Evolutionary conservation across 2,329 filamentous ascomycete species (phyloP).

Genomic region (Clarireedia paspali): DNA sequence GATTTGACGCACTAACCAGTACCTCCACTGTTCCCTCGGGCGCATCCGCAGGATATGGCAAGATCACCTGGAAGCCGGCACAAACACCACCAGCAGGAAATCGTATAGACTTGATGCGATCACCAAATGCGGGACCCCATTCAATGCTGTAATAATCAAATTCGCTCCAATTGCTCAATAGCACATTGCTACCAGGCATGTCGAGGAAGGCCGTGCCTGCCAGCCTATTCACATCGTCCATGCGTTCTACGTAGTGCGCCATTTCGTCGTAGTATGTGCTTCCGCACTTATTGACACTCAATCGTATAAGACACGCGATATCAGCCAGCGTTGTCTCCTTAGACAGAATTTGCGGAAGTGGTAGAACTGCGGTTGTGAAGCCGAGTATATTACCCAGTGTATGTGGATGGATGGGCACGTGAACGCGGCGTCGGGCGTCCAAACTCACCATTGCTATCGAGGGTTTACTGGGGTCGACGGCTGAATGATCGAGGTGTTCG

Average conservation of each 20-base stretch:
- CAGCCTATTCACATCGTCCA: background rate
- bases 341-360: background rate
- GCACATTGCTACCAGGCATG: background rate
- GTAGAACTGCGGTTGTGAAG: background rate
- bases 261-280: background rate
- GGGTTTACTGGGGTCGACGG: background rate
- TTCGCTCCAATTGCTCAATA: background rate
- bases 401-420: background rate
- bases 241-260: background rate
- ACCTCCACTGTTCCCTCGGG: background rate
- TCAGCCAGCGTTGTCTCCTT: background rate
- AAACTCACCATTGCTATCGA: background rate
- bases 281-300: background rate
- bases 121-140: slow-evolving; percentile 1
- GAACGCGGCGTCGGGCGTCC: background rate
- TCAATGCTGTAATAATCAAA: slow-evolving; percentile 4
- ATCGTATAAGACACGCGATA: background rate
- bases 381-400: background rate
- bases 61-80: background rate
- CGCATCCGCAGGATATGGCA: background rate
- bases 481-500: background rate
- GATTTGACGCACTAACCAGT: background rate
- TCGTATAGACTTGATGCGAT: background rate
- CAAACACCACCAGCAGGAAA: background rate
- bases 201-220: slow-evolving; percentile 1